Base-by-base conservation (phyloP, 176 grass and related monocot genomes). In the Triticum monococcum region DNA sequence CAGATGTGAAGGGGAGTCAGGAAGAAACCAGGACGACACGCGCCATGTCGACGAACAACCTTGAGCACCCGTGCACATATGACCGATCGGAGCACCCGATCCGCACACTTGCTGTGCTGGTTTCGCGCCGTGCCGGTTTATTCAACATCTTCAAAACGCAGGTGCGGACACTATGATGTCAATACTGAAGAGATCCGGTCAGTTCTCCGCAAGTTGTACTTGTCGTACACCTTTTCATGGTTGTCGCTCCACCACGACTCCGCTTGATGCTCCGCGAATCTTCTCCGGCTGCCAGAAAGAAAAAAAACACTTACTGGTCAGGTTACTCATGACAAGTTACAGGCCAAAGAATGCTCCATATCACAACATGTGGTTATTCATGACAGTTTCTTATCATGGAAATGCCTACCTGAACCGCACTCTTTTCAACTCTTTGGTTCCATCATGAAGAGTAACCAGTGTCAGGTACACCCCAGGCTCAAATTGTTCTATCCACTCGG, bases 241-340 rank as follows among this genome's bases (percentile, higher is more conserved):
- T 96, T 99, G 36, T 99, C 92, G 12, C 86, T 90, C 97, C 97
- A 99, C 97, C 97, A 99, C 13, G 92, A 85, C 84, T 94, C 97
- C 4, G 94, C 94, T 78, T 99, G 94, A 72, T 93, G 90, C 8
- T 99, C 97, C 61, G 85, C 92, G 80, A 99, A 99, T 32, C 89
- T 93, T 92, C 94, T 94, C 22, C 92, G 89, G 78, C 97, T 99
- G 83, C 85, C 90, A 86, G 36, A 37, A 37, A 41, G 12, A 17
- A 2, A 7, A 5, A 79, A 26, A 68, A 45, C 2, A 17, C 9
- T 57, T 40, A 26, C 43, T 11, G 30, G 80, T 89, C n/a, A 66
- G 5, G 36, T 26, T 57, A 81, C 13, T 89, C 40, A 20, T 1
- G 72, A 20, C 25, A 76, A 12, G 0, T 31, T 77, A 11, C 12